These are phyloP conservation scores for Suillus weaverae DNA, from an alignment of 768 basidiomycete species.

Conservation along the genomic window DNA sequence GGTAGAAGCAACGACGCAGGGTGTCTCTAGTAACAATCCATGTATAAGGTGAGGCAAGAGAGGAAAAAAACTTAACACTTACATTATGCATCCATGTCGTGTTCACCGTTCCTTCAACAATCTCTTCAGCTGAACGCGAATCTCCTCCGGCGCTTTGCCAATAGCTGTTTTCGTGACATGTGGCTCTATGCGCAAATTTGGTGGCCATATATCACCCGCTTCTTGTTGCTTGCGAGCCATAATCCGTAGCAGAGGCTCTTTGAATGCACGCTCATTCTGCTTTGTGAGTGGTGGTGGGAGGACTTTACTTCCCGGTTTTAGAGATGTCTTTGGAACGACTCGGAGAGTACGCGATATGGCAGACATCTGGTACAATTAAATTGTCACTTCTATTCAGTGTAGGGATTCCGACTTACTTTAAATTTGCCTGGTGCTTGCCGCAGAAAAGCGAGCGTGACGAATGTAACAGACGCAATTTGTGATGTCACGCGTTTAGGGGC, in stretches of 20 bases:
- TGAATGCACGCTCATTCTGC: slow-evolving; percentile 26
- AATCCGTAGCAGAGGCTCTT: slow-evolving; percentile 40
- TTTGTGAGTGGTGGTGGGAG: slow-evolving; percentile 34
- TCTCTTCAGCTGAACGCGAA: slow-evolving; percentile 40
- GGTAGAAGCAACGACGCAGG: neutral
- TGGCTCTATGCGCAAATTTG: slow-evolving; percentile 53
- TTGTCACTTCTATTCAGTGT: neutral
- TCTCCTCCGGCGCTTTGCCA: slow-evolving; percentile 37
- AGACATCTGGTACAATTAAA: neutral
- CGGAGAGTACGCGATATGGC: slow-evolving; percentile 27
- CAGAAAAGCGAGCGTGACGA: neutral
- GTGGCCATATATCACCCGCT: slow-evolving; percentile 42
- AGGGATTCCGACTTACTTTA: neutral
- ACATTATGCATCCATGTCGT: neutral
- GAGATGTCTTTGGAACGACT: slow-evolving; percentile 37
- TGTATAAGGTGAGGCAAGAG: neutral
- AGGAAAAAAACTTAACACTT: neutral
- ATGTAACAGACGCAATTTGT: neutral
- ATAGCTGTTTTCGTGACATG: slow-evolving; percentile 40
- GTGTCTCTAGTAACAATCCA: neutral
- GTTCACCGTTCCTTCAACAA: slow-evolving; percentile 38
- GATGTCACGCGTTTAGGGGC: slow-evolving; percentile 4
- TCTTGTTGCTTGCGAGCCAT: slow-evolving; percentile 41
- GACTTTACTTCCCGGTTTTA: slow-evolving; percentile 21
- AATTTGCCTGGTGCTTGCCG: neutral